Evolutionary conservation across 441 rosid genomes (phyloP).

Genomic region (Macaranga tanarius): DNA sequence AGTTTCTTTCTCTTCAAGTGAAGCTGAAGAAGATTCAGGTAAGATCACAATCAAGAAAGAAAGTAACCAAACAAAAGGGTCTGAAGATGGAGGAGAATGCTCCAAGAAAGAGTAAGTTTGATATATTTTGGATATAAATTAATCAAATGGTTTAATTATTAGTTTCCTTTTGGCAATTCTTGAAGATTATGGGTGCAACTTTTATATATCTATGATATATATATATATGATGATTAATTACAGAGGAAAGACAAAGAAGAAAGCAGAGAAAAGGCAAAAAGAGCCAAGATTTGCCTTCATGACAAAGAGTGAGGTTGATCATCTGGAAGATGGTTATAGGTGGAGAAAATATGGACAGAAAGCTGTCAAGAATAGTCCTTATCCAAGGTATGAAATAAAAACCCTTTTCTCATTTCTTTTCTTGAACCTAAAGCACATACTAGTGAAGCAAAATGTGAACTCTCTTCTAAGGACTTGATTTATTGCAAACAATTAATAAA

Average conservation of each 20-base stretch:
- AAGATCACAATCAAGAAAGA: conserved; percentile 18
- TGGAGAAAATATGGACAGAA: conserved; percentile 99
- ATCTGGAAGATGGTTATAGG: conserved; percentile 94
- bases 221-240: not conserved
- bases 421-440: conserved; percentile 21
- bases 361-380: conserved; percentile 95
- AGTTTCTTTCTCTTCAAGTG: conserved; percentile 70
- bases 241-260: conserved; percentile 58
- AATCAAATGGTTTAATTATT: not conserved
- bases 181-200: not conserved
- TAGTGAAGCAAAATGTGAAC: conserved; percentile 5
- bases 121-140: not conserved
- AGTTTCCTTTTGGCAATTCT: not conserved
- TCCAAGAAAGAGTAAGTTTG: conserved; percentile 29
- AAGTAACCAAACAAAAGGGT: conserved; percentile 3
- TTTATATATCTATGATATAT: not conserved
- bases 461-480: not conserved
- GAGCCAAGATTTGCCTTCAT: conserved; percentile 82
- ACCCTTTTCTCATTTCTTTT: conserved; percentile 11
- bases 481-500: too few species aligned
- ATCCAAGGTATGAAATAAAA: conserved; percentile 66
- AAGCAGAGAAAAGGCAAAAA: conserved; percentile 60
- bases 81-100: conserved; percentile 29
- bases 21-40: conserved; percentile 56
- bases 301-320: conserved; percentile 92